Evolutionary conservation across 2,329 filamentous ascomycete species (phyloP).

Genomic region (Penicillium corylophilum): DNA sequence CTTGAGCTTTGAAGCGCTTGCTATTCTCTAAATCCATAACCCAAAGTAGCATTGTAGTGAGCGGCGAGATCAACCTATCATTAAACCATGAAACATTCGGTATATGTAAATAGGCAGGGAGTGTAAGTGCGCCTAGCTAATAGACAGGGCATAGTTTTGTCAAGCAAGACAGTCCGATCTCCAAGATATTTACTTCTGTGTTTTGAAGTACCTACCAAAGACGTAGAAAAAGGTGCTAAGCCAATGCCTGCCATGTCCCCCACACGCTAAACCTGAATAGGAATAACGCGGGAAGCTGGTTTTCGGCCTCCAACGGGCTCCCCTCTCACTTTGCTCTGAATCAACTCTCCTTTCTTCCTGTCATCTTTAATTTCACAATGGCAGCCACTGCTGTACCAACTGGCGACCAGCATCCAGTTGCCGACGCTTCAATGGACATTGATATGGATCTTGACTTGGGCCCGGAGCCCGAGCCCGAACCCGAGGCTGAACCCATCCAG

Average conservation of each 20-base stretch:
- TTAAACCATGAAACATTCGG: no score
- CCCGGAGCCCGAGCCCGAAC: slow-evolving; percentile 50
- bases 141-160: no score
- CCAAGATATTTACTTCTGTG: no score
- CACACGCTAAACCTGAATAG: slow-evolving; percentile 19
- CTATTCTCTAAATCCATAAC: no score
- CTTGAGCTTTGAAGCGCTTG: no score
- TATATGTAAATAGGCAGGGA: no score
- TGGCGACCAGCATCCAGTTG: slow-evolving; percentile 14
- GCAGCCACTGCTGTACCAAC: slow-evolving; percentile 6
- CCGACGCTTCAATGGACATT: slow-evolving; percentile 60
- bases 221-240: not conserved
- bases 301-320: slow-evolving; percentile 9
- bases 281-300: slow-evolving; percentile 15
- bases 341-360: not conserved
- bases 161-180: no score
- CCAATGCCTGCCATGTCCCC: slow-evolving; percentile 1
- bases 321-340: not conserved
- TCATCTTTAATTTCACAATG: not conserved
- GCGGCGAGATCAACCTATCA: no score
- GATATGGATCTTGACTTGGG: slow-evolving; percentile 68
- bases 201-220: not conserved
- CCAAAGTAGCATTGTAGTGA: no score
- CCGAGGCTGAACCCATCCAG: slow-evolving; percentile 38
- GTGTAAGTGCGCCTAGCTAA: no score